Base-by-base conservation (phyloP, 225 moss, liverwort and hornwort genomes). In the Pseudisothecium myosuroides region DNA sequence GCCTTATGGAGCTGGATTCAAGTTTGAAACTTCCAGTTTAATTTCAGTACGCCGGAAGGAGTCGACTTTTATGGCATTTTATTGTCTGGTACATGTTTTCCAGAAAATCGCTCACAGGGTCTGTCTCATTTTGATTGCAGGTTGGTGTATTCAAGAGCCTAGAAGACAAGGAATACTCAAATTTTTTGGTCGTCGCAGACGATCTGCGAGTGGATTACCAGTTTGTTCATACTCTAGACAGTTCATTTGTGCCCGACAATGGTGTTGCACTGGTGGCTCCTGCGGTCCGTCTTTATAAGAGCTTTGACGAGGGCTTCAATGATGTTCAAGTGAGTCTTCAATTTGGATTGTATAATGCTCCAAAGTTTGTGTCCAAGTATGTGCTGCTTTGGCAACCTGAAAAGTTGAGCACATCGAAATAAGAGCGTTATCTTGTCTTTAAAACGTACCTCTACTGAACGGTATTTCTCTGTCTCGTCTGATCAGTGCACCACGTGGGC, bases 251-350 rank as follows among this genome's bases (percentile, higher is more conserved):
- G 56, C 96, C 95, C 5, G 93, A 96, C 76, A 95, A 90, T 64
- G 95, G 93, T 52, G 91, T 92, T 29, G 90, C 92, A 47, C 67
- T 97, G 76, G 91, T 89, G 87, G 88, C 94, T 90, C 95, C 96
- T 88, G 95, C 97, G 20, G 93, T 99, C 82, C 96, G 96, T 65
- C 86, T 99, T 26, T 93, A 93, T 81, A 99, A 97, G 91, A 90
- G 90, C 83, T 97, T 99, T 88, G 99, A 99, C 83, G 97, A 99
- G 88, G 96, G 95, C 86, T 95, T 95, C 75, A 93, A 91, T 83
- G 96, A 95, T 86, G 95, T 66, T 87, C 81, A 89, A 62, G 98
- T 97, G 91, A 96, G 94, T 88, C 79, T 62, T 82, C 56, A 79
- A 68, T 76, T 72, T 52, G 49, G 52, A 36, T 63, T 79, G 67